Base-by-base conservation (phyloP, 345 rosid species). In the Barbarea vulgaris region DNA sequence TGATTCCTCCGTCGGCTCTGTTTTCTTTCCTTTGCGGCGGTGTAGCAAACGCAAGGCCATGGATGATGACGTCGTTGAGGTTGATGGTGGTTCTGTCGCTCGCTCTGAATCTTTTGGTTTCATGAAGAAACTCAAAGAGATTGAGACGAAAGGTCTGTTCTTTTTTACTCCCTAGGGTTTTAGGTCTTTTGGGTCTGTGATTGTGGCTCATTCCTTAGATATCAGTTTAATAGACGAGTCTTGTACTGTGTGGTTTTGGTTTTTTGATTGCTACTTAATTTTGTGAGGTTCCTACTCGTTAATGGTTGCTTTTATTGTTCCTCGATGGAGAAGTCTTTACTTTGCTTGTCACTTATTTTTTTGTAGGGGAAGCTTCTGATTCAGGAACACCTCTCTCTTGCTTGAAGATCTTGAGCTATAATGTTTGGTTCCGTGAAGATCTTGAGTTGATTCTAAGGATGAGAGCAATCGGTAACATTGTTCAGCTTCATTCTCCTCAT, bases 371-470 rank as follows among this genome's bases (percentile, higher is more conserved):
- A 56, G 83, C 79, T 56, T 65, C 76, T 60, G 52, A 46, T 59
- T 82, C 89, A 74, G 70, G 74, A 57, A 28, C 80, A 37, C 62
- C 46, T 74, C 41, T 58, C 9, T 37, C 69, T 77, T 57, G 92
- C 25, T 58, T 90, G 69, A 92, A 95, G 86, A 78, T 95, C 42
- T 79, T 95, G 86, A 95, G 81, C 83, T 95, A 95, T 82, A 95
- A 95, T 87, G 93, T 95, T 65, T 95, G 99, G 99, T 95, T 95
- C 62, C 85, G 97, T 41, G 97, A 92, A 74, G 97, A 92, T 77
- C 72, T 95, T 77, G 99, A 92, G 83, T 24, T 95, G 82, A 82
- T 79, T 69, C 70, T 51, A 55, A 85, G 99, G 81, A 92, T 92
- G 97, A 84, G 85, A 81, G 91, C 97, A 3, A 79, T 92, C 3